Evolutionary conservation across 2,329 filamentous ascomycete species (phyloP), one percentile per base, ranked within the genome.

Genomic region (Parafenestella ontariensis): DNA sequence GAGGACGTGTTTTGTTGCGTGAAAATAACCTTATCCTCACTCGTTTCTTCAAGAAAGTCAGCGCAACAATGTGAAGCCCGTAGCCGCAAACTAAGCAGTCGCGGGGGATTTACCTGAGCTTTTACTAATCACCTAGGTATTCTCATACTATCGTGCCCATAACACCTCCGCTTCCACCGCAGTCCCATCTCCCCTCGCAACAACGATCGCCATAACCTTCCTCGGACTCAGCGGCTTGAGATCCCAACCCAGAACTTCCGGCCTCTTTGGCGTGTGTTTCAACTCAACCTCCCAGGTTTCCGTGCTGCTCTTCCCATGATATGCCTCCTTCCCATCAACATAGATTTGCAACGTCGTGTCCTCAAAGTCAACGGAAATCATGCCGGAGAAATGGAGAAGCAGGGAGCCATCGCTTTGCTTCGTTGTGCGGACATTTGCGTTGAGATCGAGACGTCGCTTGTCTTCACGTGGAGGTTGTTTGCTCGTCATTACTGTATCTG

Each of bases 221-320:
- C 57, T 57, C 15, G 50, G 44, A 11, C 44, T 49, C 17, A 70
- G 18, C 2, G 66, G 66, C 34, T 61, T 59, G 6, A 70, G 48
- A 49, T 71, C 64, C 69, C 69, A 71, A 1, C 66, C 66, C 21
- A 71, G 15, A 20, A 50, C 46, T 7, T 56, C 47, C 6, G 44
- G 31, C 3, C 59, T 49, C 36, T 51, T 21, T 2, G 49, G 52
- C 13, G 21, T 21, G 39, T 62, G 42, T n/a, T 49, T 40, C 11
- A 66, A 20, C 5, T 40, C 33, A 3, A 62, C 29, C 2, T 39
- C 42, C 64, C 63, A 67, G 1, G 56, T 11, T n/a, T 23, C 37
- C 1, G 28, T 44, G 1, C 31, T 13, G 1, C 41, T 11, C 0
- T 21, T 36, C 1, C 23, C 24, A 20, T 34, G 46, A 21, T 57